Conservation (phyloP, 2,329 filamentous ascomycete species). For the Exophiala sp. region DNA sequence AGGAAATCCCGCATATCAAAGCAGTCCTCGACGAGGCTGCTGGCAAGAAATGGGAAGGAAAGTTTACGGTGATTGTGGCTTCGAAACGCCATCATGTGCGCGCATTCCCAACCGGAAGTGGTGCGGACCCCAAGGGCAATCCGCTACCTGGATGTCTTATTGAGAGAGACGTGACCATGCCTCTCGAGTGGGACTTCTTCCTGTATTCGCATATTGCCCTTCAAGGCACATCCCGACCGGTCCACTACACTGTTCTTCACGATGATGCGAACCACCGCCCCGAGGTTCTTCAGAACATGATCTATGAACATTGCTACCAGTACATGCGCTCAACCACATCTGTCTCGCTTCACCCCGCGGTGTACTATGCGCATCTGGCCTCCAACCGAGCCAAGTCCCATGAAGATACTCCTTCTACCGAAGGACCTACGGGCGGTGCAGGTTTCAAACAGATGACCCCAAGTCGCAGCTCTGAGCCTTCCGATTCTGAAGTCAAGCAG, state of each 20-base stretch:
- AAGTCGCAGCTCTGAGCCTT: constrained; percentile 28
- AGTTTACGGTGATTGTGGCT: constrained; percentile 79
- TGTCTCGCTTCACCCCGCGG: constrained; percentile 76
- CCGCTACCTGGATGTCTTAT: constrained; percentile 80
- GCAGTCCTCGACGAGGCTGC: constrained; percentile 41
- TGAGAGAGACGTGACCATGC: constrained; percentile 83
- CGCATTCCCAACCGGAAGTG: constrained; percentile 68
- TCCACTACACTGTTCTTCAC: constrained; percentile 82
- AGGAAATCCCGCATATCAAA: constrained; percentile 67
- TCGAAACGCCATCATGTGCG: constrained; percentile 93
- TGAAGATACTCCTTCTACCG: constrained; percentile 47
- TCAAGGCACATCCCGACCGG: constrained; percentile 86
- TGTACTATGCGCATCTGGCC: constrained; percentile 94
- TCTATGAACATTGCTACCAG: constrained; percentile 92
- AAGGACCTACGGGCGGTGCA: constrained; percentile 39
- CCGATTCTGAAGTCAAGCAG: constrained; percentile 31
- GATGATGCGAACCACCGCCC: constrained; percentile 68
- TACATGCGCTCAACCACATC: constrained; percentile 89
- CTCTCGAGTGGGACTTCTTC: constrained; percentile 85
- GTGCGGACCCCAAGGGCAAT: constrained; percentile 70
- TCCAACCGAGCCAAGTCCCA: constrained; percentile 74
- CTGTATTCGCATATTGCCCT: constrained; percentile 69
- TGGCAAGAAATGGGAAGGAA: constrained; percentile 45
- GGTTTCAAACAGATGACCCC: constrained; percentile 33
- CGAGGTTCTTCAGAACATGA: constrained; percentile 72